Base-by-base conservation (phyloP, 768 basidiomycete genomes). In the Kwoniella bestiolae region DNA sequence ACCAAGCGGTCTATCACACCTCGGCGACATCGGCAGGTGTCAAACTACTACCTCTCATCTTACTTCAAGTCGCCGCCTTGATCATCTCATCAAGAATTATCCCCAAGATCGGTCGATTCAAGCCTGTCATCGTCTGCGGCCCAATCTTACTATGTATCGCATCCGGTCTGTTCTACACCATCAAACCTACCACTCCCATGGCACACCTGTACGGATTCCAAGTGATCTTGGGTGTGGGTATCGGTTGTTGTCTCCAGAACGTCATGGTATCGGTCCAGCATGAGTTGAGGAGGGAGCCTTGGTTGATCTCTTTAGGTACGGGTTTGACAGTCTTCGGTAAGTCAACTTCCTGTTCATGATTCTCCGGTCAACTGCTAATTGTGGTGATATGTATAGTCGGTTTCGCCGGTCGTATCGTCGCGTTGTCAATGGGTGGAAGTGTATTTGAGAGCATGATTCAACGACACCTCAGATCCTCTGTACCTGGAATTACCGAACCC, bases 201-300 rank as follows among this genome's bases (percentile, higher is more conserved):
- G 49, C 67, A 25, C 67, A 73, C n/a, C 32, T 83, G 4, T 79
- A 77, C 66, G 83, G 83, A 0, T 83, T 73, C 74, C 79, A 82
- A 67, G 81, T 77, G 26, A 67, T 85, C 14, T 53, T 83, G 29
- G 83, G 82, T 18, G 62, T 81, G 21, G 83, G 84, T 25, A 71
- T 83, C 56, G 84, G 83, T 21, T 50, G 69, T 45, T 71, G 75
- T 21, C 55, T 81, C 57, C 80, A 82, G 71, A 82, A 82, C 66
- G 67, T 73, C 6, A 77, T 84, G 76, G 71, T 83, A 41, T 79
- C 82, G 5, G 80, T 83, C 8, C 83, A 84, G 56, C 82, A 80
- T 26, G 82, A 82, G 41, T 77, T 80, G 49, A 73, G 72, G 21
- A 65, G 73, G 46, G 68, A 74, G 31, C 74, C 77, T 1, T 69